These are phyloP conservation scores for Zelonia costaricensis DNA, from an alignment of 208 protist species.

Conservation along the genomic window DNA sequence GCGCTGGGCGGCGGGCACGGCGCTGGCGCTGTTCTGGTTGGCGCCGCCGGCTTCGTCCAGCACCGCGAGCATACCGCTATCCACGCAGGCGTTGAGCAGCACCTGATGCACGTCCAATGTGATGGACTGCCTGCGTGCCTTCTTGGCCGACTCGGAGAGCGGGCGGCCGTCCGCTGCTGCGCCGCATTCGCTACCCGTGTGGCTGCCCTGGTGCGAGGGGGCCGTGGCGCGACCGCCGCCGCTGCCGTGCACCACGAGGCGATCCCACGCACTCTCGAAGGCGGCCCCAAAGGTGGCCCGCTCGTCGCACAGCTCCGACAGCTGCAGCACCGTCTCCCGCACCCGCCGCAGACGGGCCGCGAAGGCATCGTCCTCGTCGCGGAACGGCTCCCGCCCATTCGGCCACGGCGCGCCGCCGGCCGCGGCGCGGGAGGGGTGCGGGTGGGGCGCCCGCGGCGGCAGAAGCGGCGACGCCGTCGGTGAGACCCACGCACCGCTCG, in stretches of 20 bases:
- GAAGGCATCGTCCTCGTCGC: slow-evolving; percentile 24
- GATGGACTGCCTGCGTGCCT: neutral
- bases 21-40: slow-evolving; percentile 1
- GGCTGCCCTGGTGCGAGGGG: neutral
- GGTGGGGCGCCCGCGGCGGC: neutral
- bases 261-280: slow-evolving; percentile 39
- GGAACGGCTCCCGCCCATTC: neutral
- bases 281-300: slow-evolving; percentile 29
- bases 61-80: slow-evolving; percentile 49
- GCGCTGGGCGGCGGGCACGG: too few relatives aligned
- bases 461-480: slow-evolving; percentile 3
- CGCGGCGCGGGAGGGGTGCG: neutral
- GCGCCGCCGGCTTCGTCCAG: slow-evolving; percentile 4
- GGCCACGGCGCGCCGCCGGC: neutral
- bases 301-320: slow-evolving; percentile 65
- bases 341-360: slow-evolving; percentile 33
- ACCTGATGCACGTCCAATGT: slow-evolving; percentile 40
- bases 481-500: neutral
- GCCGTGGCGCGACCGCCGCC: neutral
- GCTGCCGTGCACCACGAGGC: slow-evolving; percentile 12
- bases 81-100: slow-evolving; percentile 40
- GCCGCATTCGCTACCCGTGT: neutral
- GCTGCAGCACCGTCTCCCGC: slow-evolving; percentile 27
- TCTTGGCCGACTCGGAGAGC: neutral
- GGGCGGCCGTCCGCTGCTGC: neutral